Evolutionary conservation across 164 flowering plant species (phyloP), one percentile per base, ranked within the genome.

Genomic region (Akebia trifoliata): DNA sequence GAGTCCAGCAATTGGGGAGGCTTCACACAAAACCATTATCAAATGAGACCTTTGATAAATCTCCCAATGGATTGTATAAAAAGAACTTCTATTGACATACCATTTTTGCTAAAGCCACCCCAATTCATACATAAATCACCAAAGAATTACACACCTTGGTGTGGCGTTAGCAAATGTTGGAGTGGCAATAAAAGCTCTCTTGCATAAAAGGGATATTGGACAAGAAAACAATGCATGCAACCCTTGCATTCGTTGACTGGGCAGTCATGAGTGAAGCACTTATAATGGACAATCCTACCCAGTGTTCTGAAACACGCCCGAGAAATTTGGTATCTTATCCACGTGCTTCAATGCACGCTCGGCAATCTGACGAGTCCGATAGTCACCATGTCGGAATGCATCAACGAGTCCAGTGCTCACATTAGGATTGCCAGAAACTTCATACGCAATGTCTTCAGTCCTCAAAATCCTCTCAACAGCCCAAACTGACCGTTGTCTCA

Each of bases 281-380:
- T 25, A 17, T n/a, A n/a, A n/a, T 21, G 26, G 15, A 47, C 12
- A 9, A 45, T 2, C 47, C 60, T 70, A 81, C 17, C 78, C 68
- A 48, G 38, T 60, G 65, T 83, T 84, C 31, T 79, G 80, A 66
- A 85, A 93, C 24, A 93, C 66, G 4, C 88, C 92, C 3, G 99
- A 93, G 79, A 93, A 93, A 69, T 81, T 87, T 2, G 99, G 99
- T 54, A 93, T 78, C 76, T 74, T 87, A 53, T 93, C 95, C 6
- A 93, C 78, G 59, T 87, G 96, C 76, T 74, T 87, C 60, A 93
- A 69, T 25, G 99, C 99, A 21, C 75, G 76, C 75, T 93, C 99
- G 4, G 99, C 99, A 36, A 84, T 77, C 75, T 87, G 97, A 40
- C 87, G 63, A 15, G 97, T 90, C 50, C 77, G 72, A 56, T 75